Evolutionary conservation across 108 stramenopile genomes (phyloP).

Genomic region (Licmophora abbreviata): DNA sequence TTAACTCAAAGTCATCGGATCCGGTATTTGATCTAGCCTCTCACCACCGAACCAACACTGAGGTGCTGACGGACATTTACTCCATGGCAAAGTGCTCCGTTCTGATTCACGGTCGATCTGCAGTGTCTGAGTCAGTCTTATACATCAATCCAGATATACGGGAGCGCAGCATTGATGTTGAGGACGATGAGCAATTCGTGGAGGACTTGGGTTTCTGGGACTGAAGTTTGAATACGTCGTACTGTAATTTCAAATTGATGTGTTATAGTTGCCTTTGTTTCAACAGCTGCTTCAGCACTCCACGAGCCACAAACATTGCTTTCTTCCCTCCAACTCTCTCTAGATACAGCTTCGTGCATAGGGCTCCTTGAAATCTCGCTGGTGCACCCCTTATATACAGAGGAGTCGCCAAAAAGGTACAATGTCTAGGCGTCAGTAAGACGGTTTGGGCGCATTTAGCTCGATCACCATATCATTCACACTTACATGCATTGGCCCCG

Average conservation of each 20-base stretch:
- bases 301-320: too few relatives aligned
- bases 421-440: too few relatives aligned
- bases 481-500: conserved; percentile 43
- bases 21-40: conserved; percentile 14
- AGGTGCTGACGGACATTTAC: conserved; percentile 30
- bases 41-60: conserved; percentile 38
- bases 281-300: too few relatives aligned
- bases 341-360: neutral
- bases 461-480: too few relatives aligned
- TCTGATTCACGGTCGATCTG: conserved; percentile 30
- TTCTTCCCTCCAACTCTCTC: too few relatives aligned
- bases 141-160: conserved; percentile 34
- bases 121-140: conserved; percentile 31
- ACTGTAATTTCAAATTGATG: too few relatives aligned
- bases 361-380: conserved; percentile 3
- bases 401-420: too few relatives aligned
- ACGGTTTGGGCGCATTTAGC: neutral
- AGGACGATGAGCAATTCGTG: conserved; percentile 34
- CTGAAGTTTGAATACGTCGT: too few relatives aligned
- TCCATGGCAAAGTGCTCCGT: conserved; percentile 37
- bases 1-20: too few relatives aligned
- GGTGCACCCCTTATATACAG: too few relatives aligned
- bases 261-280: too few relatives aligned
- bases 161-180: conserved; percentile 33
- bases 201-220: too few relatives aligned